A percentile compares a stretch with the other conserved stretches of the same genome.
Conservation (phyloP, 2,329 filamentous ascomycete species). For the Penicillium olsonii region DNA sequence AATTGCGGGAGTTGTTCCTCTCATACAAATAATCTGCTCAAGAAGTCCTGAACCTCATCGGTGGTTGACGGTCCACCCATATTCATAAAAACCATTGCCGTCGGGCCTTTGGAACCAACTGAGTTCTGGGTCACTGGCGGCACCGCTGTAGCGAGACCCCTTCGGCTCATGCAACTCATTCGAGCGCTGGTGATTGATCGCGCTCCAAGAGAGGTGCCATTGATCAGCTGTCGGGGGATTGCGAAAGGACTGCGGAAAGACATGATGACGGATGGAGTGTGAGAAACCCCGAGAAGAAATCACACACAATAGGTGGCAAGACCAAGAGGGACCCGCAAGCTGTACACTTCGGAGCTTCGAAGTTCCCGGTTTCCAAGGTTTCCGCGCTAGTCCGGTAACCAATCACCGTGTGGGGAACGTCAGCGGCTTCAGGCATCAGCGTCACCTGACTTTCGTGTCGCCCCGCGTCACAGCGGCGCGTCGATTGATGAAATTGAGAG, state of each 20-base stretch:
- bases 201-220: constrained; percentile 17
- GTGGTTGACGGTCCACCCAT: constrained; percentile 95
- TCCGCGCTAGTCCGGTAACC: constrained; percentile 16
- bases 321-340: background rate
- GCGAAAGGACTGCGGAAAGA: constrained; percentile 42
- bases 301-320: background rate
- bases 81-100: constrained; percentile 98
- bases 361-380: background rate
- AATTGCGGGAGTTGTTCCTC: background rate
- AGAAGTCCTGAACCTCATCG: constrained; percentile 83
- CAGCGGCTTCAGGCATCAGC: constrained; percentile 26
- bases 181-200: constrained; percentile 25
- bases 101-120: constrained; percentile 73
- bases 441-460: constrained; percentile 40
- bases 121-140: constrained; percentile 80
- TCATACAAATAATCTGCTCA: constrained; percentile 87
- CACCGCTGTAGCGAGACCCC: constrained; percentile 59
- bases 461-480: constrained; percentile 27
- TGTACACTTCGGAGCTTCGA: constrained; percentile 3
- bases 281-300: background rate
- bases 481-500: constrained; percentile 22
- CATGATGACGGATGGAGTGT: constrained; percentile 34
- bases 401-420: constrained; percentile 31
- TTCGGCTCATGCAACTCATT: constrained; percentile 27
- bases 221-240: constrained; percentile 33